Percentiles rank a stretch among this genome's conserved stretches.
These are phyloP conservation scores for Fusarium sp. DNA, from an alignment of 2,329 filamentous ascomycete species.

Conservation along the genomic window DNA sequence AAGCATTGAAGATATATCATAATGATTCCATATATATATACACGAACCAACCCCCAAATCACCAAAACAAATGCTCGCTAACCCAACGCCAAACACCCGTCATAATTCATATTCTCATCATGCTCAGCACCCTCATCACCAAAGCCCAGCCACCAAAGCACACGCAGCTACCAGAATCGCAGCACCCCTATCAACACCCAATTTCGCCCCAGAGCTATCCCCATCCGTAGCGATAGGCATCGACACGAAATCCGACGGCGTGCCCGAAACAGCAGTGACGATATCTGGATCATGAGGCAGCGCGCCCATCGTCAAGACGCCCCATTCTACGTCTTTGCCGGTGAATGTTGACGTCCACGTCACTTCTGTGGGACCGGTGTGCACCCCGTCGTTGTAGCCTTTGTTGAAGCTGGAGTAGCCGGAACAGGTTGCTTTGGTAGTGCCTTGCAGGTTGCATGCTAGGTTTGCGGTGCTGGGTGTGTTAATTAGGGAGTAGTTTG, in stretches of 20 bases:
- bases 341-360: constrained; percentile 61
- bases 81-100: neutral
- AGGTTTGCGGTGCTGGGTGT: constrained; percentile 58
- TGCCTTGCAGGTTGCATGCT: constrained; percentile 58
- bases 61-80: constrained; percentile 6
- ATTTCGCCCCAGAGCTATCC: constrained; percentile 10
- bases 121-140: neutral
- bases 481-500: constrained; percentile 8
- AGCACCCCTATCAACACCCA: neutral
- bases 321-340: constrained; percentile 59
- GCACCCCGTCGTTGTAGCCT: constrained; percentile 54
- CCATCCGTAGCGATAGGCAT: constrained; percentile 33
- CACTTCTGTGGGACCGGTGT: constrained; percentile 59
- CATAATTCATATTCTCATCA: constrained; percentile 16
- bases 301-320: constrained; percentile 58
- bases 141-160: constrained; percentile 14
- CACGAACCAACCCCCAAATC: no score
- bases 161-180: constrained; percentile 17
- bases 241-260: constrained; percentile 34
- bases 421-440: constrained; percentile 61
- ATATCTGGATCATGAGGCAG: constrained; percentile 50
- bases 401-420: constrained; percentile 61
- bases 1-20: no score
- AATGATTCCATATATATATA: no score
- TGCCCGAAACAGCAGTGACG: constrained; percentile 40